A percentile compares a stretch with the other conserved stretches of the same genome.
Conservation (phyloP, 129 eudicot genomes). For the Flaveria bidentis region DNA sequence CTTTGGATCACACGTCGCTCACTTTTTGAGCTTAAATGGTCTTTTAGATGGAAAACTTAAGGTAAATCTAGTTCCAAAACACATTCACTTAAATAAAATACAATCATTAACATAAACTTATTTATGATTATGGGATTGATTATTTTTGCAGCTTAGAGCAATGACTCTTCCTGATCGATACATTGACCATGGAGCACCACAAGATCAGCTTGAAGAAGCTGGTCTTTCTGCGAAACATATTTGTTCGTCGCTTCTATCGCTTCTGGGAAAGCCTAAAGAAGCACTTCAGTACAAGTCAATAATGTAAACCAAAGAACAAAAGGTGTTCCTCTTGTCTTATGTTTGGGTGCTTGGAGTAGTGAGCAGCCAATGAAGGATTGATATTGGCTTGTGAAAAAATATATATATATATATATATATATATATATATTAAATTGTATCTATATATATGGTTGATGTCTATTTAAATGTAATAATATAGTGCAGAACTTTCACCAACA, state of each 20-base stretch:
- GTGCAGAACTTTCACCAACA: background rate
- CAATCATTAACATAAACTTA: background rate
- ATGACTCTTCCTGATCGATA: conserved; percentile 82
- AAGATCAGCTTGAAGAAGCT: conserved; percentile 80
- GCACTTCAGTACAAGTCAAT: conserved; percentile 46
- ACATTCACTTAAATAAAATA: background rate
- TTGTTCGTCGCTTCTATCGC: conserved; percentile 64
- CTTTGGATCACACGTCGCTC: conserved; percentile 74
- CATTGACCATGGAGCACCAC: conserved; percentile 74
- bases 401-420: too few species aligned
- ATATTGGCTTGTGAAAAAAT: background rate
- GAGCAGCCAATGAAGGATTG: conserved; percentile 6
- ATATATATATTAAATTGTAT: conserved; percentile 9
- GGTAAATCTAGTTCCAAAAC: conserved; percentile 38
- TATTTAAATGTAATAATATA: conserved; percentile 4
- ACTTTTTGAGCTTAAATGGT: conserved; percentile 62
- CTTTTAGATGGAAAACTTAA: conserved; percentile 65
- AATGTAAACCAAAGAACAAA: conserved; percentile 4
- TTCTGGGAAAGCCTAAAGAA: conserved; percentile 71
- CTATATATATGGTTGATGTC: conserved; percentile 8
- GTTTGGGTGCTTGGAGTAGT: conserved; percentile 3
- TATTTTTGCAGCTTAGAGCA: conserved; percentile 65
- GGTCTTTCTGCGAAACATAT: conserved; percentile 76
- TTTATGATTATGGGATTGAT: background rate
- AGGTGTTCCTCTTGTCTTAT: conserved; percentile 5